Conservation (phyloP, 257 asterid genomes). For the Solanum pinnatisectum region DNA sequence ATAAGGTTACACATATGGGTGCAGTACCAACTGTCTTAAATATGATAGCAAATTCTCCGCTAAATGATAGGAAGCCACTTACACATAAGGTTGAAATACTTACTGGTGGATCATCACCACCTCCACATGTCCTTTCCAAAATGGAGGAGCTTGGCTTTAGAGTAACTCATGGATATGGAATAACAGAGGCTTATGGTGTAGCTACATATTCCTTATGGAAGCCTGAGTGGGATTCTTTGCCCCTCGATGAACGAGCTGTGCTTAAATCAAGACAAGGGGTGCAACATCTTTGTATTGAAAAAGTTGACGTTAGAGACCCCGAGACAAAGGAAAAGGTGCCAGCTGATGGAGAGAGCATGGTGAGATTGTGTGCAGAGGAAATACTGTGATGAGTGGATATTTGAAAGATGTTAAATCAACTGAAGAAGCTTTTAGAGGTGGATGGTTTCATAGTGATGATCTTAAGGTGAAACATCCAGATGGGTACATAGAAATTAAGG, state of each 20-base stretch:
- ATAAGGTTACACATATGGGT: slow-evolving; percentile 25
- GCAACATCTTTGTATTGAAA: not conserved
- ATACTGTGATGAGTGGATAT: slow-evolving; percentile 2
- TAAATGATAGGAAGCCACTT: slow-evolving; percentile 6
- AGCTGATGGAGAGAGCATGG: slow-evolving; percentile 16
- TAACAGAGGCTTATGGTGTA: slow-evolving; percentile 16
- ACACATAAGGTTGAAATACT: slow-evolving; percentile 16
- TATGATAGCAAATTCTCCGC: slow-evolving; percentile 12
- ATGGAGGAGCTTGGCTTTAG: slow-evolving; percentile 20
- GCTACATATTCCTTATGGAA: slow-evolving; percentile 22
- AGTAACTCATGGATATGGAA: slow-evolving; percentile 4
- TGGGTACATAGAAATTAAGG: slow-evolving; percentile 20
- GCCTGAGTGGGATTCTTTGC: slow-evolving; percentile 26
- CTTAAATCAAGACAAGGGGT: slow-evolving; percentile 25
- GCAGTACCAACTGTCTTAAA: slow-evolving; percentile 26
- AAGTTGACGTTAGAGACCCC: not conserved
- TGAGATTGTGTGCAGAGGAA: slow-evolving; percentile 22
- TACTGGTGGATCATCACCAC: slow-evolving; percentile 29
- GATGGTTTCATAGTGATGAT: not conserved
- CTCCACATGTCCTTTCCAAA: slow-evolving; percentile 20
- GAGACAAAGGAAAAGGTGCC: slow-evolving; percentile 4
- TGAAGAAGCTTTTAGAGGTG: not conserved
- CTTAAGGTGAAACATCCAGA: not conserved
- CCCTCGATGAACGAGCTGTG: slow-evolving; percentile 1
- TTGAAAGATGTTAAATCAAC: not conserved